Base-by-base conservation (phyloP, 768 basidiomycete species). In the Suillus decipiens region DNA sequence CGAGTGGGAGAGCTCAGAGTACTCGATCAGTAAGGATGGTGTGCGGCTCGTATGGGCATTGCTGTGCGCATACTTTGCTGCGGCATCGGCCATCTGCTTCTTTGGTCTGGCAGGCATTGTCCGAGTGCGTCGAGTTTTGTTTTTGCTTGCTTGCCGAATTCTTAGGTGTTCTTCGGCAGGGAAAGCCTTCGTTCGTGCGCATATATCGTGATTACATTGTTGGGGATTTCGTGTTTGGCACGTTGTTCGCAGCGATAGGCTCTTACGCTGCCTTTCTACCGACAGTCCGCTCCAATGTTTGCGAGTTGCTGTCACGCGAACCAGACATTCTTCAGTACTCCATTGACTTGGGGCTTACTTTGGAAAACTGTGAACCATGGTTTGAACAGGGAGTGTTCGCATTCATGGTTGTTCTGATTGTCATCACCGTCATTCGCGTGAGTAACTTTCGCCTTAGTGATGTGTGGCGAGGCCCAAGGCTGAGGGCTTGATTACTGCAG, bases 321-420 rank as follows among this genome's bases (percentile, higher is more conserved):
- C 88, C 90, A 19, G 90, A 92, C 71, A 77, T 93, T 47, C 82
- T 92, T 75, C 85, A 86, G 10, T 86, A 85, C 67, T 75, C 91
- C 76, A 80, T 83, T 57, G 88, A 90, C 70, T 82, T 89, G 70
- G 91, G 90, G 0, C 79, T 93, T 68, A 89, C 82, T 68, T 75
- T 90, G 48, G 91, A 93, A 75, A 91, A 92, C 66, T 93, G 92
- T 71, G 92, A 93, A 70, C 81, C 83, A 62, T 91, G 89, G 88
- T 81, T 92, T 54, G 89, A 89, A 71, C 81, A 86, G 45, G 88
- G 84, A 9, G 81, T 87, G 37, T 72, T 89, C 63, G 86, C 79
- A 0, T 79, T 85, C 39, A 77, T 91, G 55, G 85, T 80, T 1
- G 72, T 86, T 50, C 82, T 89, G 76, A 79, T 85, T 51, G 75